These are phyloP conservation scores for Nepenthes mirabilis DNA, from an alignment of 148 eudicot species.

Conservation along the genomic window DNA sequence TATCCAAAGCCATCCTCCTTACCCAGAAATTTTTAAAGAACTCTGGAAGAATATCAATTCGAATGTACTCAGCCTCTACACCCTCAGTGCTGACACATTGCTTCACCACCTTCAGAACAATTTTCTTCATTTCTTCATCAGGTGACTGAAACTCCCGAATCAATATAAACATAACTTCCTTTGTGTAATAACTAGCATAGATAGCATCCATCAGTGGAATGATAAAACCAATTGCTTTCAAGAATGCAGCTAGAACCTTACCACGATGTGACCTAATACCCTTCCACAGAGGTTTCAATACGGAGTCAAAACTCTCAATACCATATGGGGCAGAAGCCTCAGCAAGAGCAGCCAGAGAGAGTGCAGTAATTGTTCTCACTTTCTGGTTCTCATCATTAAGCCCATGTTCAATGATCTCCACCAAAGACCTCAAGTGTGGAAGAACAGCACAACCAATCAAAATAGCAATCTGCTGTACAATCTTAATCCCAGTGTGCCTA, in stretches of 20 bases:
- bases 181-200: slow-evolving; percentile 93
- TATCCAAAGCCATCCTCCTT: slow-evolving; percentile 93
- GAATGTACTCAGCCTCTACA: slow-evolving; percentile 83
- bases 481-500: slow-evolving; percentile 95
- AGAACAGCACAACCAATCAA: slow-evolving; percentile 94
- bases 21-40: slow-evolving; percentile 93
- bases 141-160: slow-evolving; percentile 98
- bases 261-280: slow-evolving; percentile 98
- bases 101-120: slow-evolving; percentile 92
- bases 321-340: slow-evolving; percentile 99
- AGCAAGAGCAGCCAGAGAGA: slow-evolving; percentile 96
- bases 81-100: slow-evolving; percentile 99
- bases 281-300: slow-evolving; percentile 94
- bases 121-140: slow-evolving; percentile 99
- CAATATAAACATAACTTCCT: slow-evolving; percentile 85
- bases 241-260: slow-evolving; percentile 91
- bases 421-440: slow-evolving; percentile 89
- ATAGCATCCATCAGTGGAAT: slow-evolving; percentile 96
- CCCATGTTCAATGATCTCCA: slow-evolving; percentile 93
- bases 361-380: slow-evolving; percentile 90
- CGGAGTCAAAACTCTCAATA: slow-evolving; percentile 96
- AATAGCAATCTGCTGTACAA: slow-evolving; percentile 96
- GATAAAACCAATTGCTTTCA: slow-evolving; percentile 93
- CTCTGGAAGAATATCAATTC: slow-evolving; percentile 84
- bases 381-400: slow-evolving; percentile 96